Evolutionary conservation across 352 stramenopile species (phyloP).

Genomic region (Thraustotheca clavata): DNA sequence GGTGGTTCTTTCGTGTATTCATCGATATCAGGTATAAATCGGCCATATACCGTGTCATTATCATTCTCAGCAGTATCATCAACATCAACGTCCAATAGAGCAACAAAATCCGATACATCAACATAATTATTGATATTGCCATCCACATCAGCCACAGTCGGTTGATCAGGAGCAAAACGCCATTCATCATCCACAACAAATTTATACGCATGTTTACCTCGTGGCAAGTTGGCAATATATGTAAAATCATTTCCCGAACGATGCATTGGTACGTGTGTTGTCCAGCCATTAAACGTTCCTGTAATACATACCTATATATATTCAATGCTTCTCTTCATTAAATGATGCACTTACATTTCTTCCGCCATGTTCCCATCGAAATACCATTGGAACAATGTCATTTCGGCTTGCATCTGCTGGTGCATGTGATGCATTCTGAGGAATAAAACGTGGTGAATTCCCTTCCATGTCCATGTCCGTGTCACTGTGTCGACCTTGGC

Average conservation of each 20-base stretch:
- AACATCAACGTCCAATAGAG: conserved; percentile 62
- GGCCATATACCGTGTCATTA: conserved; percentile 88
- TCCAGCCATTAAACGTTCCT: conserved; percentile 99
- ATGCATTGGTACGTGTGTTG: conserved; percentile 98
- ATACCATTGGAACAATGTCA: conserved; percentile 90
- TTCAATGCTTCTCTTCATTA: neutral
- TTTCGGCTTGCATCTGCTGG: conserved; percentile 9
- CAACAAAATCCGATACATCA: conserved; percentile 97
- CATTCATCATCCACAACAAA: conserved; percentile 99
- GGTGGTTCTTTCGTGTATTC: conserved; percentile 99
- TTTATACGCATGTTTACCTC: conserved; percentile 99
- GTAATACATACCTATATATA: conserved; percentile 96
- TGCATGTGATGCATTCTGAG: neutral
- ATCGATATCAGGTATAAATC: conserved; percentile 97
- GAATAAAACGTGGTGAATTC: conserved; percentile 14
- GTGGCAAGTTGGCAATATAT: conserved; percentile 97
- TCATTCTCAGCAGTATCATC: conserved; percentile 43
- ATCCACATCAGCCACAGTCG: conserved; percentile 98
- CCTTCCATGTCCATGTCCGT: conserved; percentile 24
- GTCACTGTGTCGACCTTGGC: conserved; percentile 20
- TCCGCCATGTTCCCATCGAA: conserved; percentile 98
- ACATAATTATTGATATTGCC: conserved; percentile 99
- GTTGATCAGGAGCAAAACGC: conserved; percentile 90
- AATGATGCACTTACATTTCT: conserved; percentile 36
- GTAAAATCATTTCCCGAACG: conserved; percentile 99